phyloP scores from a whole-genome alignment of 352 stramenopile genomes.

The Pythium phragmiticola region DNA sequence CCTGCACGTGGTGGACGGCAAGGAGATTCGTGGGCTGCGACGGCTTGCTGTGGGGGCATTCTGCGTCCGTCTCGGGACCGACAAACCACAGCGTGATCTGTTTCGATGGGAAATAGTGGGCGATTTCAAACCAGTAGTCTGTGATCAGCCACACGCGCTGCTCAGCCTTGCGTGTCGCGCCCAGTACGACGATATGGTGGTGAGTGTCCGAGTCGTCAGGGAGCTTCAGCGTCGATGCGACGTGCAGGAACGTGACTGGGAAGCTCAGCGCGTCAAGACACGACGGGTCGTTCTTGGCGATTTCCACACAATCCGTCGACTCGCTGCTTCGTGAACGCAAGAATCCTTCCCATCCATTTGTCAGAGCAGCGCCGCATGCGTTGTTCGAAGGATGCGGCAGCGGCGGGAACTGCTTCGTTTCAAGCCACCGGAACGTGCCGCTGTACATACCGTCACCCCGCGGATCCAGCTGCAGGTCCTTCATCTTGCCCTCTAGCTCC shows the following conservation, averaged over 20 bases:
- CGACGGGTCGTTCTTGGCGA: conserved; percentile 50
- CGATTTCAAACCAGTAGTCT: conserved; percentile 66
- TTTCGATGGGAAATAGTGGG: conserved; percentile 33
- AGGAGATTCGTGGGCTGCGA: conserved; percentile 27
- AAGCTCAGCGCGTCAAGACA: conserved; percentile 78
- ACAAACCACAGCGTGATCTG: conserved; percentile 60
- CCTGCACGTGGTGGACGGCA: conserved; percentile 35
- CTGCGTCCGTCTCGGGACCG: conserved; percentile 46
- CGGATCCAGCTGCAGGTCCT: conserved; percentile 61
- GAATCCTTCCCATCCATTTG: conserved; percentile 53
- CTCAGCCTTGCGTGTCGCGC: conserved; percentile 66
- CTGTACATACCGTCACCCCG: conserved; percentile 77
- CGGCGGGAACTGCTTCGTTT: conserved; percentile 53
- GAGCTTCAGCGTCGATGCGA: conserved; percentile 37
- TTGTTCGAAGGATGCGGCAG: background rate
- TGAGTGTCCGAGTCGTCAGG: conserved; percentile 7
- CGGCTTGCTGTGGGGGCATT: background rate
- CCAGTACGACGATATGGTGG: conserved; percentile 51
- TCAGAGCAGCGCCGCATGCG: conserved; percentile 23
- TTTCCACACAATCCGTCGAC: conserved; percentile 32
- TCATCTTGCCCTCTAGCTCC: conserved; percentile 9
- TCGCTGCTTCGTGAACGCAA: conserved; percentile 34
- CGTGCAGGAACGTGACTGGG: conserved; percentile 60
- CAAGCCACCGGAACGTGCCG: conserved; percentile 76
- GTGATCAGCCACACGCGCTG: conserved; percentile 67